Evolutionary conservation across 768 basidiomycete genomes (phyloP), one percentile per base, ranked within the genome.

Genomic region (Lentinula lateritia): DNA sequence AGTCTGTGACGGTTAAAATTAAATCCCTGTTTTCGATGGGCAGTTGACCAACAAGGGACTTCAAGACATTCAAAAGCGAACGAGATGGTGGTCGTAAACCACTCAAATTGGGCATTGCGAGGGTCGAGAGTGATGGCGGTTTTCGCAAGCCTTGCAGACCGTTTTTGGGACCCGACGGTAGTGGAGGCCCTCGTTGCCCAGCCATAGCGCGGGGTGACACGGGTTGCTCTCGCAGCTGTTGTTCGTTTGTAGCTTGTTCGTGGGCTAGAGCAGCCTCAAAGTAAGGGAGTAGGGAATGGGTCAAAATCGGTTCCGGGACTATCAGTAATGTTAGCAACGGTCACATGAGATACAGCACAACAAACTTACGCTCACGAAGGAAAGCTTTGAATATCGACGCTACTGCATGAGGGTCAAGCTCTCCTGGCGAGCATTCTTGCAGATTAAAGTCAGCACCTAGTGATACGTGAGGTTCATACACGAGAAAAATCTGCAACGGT

Each of bases 341-440:
- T 13, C 6, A 18, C 53, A 18, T 39, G 13, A 36, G n/a, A 16
- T 9, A 50, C n/a, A 59, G 28, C 16, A 60, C n/a, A 55, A 67
- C 39, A 52, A 36, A 81, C 95, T 78, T 74, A 96, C 95, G 76
- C 82, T 97, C 94, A 61, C 95, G 89, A 46, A 98, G 78, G 71
- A 87, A 98, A 0, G 92, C 89, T 73, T 96, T 97, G 76, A 96
- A 97, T 35, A 96, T 77, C 28, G 92, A 92, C 18, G 95, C 88
- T 6, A 98, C 95, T 1, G 93, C 92, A 72, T 98, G 94, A 52
- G 95, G 95, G 69, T 98, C 95, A 39, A 98, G 75, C 68, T 98
- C 94, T 7, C 90, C 86, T 28, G 93, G 94, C 54, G 83, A 82
- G 64, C 87, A 90, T 63, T 84, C 83, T 43, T 80, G 74, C 75